Percentiles rank a stretch among this genome's conserved stretches.
Conservation (phyloP, 2,329 filamentous ascomycete genomes). For the Aureobasidium pullulans region DNA sequence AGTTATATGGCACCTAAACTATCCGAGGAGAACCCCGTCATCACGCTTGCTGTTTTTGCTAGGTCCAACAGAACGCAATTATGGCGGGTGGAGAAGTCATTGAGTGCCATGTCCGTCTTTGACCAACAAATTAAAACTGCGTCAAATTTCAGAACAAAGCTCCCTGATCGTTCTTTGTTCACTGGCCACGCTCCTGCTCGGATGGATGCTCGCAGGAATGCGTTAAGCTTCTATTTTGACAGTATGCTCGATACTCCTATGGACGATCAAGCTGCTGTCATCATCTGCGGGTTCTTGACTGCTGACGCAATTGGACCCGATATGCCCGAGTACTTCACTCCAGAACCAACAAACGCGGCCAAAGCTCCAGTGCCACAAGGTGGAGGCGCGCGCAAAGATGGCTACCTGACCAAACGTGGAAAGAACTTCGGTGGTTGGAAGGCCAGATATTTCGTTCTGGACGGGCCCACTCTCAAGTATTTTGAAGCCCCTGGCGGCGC, state of each 20-base stretch:
- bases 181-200: constrained; percentile 89
- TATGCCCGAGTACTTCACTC: constrained; percentile 37
- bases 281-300: constrained; percentile 82
- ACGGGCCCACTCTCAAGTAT: constrained; percentile 71
- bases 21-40: constrained; percentile 85
- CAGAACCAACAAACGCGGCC: background rate
- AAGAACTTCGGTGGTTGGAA: constrained; percentile 99
- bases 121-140: constrained; percentile 74
- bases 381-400: constrained; percentile 55
- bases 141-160: constrained; percentile 62
- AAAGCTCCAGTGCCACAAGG: constrained; percentile 26
- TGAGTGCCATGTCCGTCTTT: constrained; percentile 68
- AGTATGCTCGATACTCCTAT: constrained; percentile 75
- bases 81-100: constrained; percentile 93
- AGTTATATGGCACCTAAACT: constrained; percentile 75
- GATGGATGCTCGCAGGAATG: constrained; percentile 75
- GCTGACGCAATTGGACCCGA: constrained; percentile 55
- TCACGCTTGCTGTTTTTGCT: constrained; percentile 79
- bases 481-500: constrained; percentile 86
- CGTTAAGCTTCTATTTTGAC: constrained; percentile 79
- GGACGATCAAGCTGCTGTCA: constrained; percentile 66
- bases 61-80: constrained; percentile 70
- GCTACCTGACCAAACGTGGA: constrained; percentile 90
- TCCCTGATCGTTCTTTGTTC: constrained; percentile 81
- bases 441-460: constrained; percentile 64